phyloP scores from a whole-genome alignment of 2,329 filamentous ascomycete species.

The Exophiala sp. region DNA sequence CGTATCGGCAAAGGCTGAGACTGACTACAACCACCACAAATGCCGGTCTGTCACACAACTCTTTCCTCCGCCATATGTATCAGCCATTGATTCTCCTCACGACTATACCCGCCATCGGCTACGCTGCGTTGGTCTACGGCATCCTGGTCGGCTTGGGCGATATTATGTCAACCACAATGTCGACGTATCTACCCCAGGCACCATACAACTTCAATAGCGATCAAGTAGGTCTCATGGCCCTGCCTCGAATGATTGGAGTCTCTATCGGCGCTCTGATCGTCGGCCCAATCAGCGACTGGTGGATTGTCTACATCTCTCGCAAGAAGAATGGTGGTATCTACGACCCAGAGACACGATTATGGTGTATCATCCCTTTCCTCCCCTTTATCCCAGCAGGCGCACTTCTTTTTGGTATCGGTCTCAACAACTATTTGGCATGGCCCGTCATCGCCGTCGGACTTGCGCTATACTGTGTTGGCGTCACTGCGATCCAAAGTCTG shows the following conservation, averaged over 20 bases:
- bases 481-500: constrained; percentile 23
- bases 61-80: constrained; percentile 28
- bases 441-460: constrained; percentile 27
- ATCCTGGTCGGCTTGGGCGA: constrained; percentile 35
- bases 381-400: constrained; percentile 33
- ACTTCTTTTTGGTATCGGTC: constrained; percentile 39
- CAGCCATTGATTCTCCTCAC: constrained; percentile 13
- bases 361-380: constrained; percentile 22
- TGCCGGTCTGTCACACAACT: constrained; percentile 4
- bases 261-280: constrained; percentile 38
- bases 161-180: constrained; percentile 46
- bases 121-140: constrained; percentile 39
- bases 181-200: constrained; percentile 35
- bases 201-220: constrained; percentile 33
- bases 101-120: constrained; percentile 33
- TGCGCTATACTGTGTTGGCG: constrained; percentile 21
- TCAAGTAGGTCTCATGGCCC: constrained; percentile 33
- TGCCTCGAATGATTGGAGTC: constrained; percentile 37
- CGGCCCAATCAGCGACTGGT: constrained; percentile 38
- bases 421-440: constrained; percentile 30
- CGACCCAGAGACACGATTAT: constrained; percentile 47
- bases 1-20: constrained; percentile 14
- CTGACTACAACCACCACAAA: background rate
- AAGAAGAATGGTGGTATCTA: constrained; percentile 44
- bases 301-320: constrained; percentile 37